Evolutionary conservation across 306 rosid species (phyloP).

Genomic region (Dryas octopetala): DNA sequence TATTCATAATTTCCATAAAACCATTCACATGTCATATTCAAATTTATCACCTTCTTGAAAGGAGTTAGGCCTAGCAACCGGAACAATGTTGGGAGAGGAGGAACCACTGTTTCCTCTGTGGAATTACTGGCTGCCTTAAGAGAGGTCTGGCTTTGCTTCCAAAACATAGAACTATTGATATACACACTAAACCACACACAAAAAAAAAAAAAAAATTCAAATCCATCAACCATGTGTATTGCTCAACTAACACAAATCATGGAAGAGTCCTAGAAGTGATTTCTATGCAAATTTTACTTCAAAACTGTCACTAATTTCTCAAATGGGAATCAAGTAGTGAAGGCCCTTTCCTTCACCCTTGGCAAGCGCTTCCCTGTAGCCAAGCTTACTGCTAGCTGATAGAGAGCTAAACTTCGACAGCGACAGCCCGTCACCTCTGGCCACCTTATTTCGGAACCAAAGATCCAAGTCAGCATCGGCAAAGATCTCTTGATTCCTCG

Average conservation of each 20-base stretch:
- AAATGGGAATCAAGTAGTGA: background rate
- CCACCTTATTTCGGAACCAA: too few species aligned
- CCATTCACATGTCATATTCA: background rate
- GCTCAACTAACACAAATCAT: background rate
- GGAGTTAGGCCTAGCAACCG: conserved; percentile 73
- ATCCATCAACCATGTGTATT: conserved; percentile 13
- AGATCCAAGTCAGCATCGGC: too few species aligned
- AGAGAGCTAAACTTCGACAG: too few species aligned
- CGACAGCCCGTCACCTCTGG: too few species aligned
- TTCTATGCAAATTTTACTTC: background rate
- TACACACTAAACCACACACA: conserved; percentile 50
- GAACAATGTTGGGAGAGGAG: conserved; percentile 81
- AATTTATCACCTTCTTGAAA: conserved; percentile 64
- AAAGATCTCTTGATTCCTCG: too few species aligned
- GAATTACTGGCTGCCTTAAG: conserved; percentile 67
- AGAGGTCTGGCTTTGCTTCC: conserved; percentile 62
- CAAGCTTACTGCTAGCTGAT: too few species aligned
- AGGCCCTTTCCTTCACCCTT: too few species aligned
- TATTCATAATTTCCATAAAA: background rate
- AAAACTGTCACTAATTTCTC: background rate
- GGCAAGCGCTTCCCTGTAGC: too few species aligned
- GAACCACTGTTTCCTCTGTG: conserved; percentile 70
- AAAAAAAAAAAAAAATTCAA: conserved; percentile 6
- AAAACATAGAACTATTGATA: conserved; percentile 68
- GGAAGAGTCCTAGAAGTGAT: background rate